These are phyloP conservation scores for Echites panduratus DNA, from an alignment of 257 asterid species.

Conservation along the genomic window DNA sequence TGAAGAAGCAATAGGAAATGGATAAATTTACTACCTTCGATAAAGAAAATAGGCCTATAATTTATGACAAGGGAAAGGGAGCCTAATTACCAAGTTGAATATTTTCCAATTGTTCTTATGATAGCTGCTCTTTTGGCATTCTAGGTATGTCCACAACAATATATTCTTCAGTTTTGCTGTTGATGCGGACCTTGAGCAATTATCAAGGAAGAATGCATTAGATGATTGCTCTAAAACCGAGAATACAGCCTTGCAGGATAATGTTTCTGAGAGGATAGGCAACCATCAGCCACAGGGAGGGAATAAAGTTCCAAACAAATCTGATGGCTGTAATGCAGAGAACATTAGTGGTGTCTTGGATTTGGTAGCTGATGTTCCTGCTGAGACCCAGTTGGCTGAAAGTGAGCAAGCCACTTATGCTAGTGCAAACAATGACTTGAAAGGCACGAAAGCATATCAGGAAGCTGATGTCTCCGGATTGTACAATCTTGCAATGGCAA, in stretches of 20 bases:
- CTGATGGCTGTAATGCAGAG: slow-evolving; percentile 31
- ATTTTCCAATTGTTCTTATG: neutral
- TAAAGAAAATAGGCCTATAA: neutral
- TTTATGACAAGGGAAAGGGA: neutral
- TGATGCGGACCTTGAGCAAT: slow-evolving; percentile 73
- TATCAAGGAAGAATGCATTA: slow-evolving; percentile 45
- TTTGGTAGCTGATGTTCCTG: slow-evolving; percentile 41
- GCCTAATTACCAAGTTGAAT: neutral
- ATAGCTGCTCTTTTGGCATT: slow-evolving; percentile 20
- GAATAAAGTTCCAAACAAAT: slow-evolving; percentile 28
- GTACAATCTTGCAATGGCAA: slow-evolving; percentile 94
- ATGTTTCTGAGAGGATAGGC: slow-evolving; percentile 32
- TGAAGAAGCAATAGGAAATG: neutral
- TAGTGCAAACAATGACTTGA: slow-evolving; percentile 92
- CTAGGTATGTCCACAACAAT: slow-evolving; percentile 94
- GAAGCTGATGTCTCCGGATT: slow-evolving; percentile 93
- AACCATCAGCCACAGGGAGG: slow-evolving; percentile 30
- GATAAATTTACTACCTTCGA: neutral
- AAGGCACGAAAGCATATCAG: slow-evolving; percentile 95
- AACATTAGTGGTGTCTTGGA: slow-evolving; percentile 31
- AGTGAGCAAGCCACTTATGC: slow-evolving; percentile 99
- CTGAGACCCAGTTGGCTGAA: slow-evolving; percentile 75
- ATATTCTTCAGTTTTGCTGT: slow-evolving; percentile 95
- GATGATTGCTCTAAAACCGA: slow-evolving; percentile 44
- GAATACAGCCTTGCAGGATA: slow-evolving; percentile 25